phyloP scores from a whole-genome alignment of 441 rosid species.

The Arabidopsis lyrata region DNA sequence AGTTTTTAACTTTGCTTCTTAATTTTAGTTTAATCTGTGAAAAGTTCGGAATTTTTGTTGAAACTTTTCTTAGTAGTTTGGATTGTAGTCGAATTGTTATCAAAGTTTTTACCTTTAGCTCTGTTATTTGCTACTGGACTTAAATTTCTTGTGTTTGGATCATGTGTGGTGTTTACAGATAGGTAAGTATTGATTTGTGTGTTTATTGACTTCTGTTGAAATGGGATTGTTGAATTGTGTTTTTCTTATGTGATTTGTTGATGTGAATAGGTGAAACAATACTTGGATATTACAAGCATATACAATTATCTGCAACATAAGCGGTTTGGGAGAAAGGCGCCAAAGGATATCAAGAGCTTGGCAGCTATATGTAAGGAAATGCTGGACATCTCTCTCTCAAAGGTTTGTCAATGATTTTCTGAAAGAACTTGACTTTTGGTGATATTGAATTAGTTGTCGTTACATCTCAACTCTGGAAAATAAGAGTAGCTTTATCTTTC shows the following conservation, averaged over 20 bases:
- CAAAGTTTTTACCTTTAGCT: not conserved
- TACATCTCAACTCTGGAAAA: not conserved
- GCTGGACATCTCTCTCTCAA: constrained; percentile 71
- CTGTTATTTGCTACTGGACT: not conserved
- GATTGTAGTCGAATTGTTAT: not conserved
- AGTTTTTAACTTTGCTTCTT: not conserved
- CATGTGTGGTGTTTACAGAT: constrained; percentile 10
- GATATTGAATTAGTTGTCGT: not conserved
- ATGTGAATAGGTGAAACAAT: constrained; percentile 75
- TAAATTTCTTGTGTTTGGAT: not conserved
- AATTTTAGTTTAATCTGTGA: constrained; percentile 12
- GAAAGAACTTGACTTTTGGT: not conserved
- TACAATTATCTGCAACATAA: constrained; percentile 66
- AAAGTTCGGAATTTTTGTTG: not conserved
- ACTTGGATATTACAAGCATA: constrained; percentile 66
- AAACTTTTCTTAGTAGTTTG: constrained; percentile 1
- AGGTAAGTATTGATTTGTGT: constrained; percentile 1
- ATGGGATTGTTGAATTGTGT: constrained; percentile 9
- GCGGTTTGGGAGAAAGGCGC: constrained; percentile 58
- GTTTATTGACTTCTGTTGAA: not conserved
- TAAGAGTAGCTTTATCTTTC: not conserved
- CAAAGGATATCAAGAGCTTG: constrained; percentile 80
- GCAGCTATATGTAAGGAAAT: constrained; percentile 73
- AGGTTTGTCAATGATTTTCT: constrained; percentile 54
- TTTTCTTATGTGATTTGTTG: constrained; percentile 15